These are phyloP conservation scores for Beauveria sp. DNA, from an alignment of 2,329 filamentous ascomycete species.

Conservation along the genomic window DNA sequence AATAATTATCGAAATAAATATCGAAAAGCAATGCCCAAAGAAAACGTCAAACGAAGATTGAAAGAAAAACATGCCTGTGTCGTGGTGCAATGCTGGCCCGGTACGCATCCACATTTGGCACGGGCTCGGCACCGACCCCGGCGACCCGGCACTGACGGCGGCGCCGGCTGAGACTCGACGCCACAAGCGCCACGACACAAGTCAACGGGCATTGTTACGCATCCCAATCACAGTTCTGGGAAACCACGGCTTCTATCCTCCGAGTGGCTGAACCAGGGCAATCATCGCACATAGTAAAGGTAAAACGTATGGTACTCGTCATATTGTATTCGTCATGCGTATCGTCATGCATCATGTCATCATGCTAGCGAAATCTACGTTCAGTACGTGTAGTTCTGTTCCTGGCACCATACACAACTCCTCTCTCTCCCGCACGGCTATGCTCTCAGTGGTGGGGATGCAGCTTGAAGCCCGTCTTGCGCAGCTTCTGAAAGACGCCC, in stretches of 20 bases:
- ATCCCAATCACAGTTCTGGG: neutral
- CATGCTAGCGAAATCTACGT: neutral
- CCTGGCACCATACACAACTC: too few relatives aligned
- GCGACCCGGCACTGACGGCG: neutral
- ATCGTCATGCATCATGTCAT: neutral
- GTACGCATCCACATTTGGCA: too few relatives aligned
- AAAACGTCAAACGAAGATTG: too few relatives aligned
- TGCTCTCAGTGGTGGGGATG: neutral
- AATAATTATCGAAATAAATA: too few relatives aligned
- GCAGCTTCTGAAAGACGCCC: conserved; percentile 26
- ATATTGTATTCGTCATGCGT: neutral
- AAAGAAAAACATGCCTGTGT: too few relatives aligned
- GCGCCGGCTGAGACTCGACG: neutral
- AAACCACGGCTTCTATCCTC: neutral
- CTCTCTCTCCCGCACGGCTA: too few relatives aligned
- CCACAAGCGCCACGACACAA: neutral
- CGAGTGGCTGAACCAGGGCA: neutral
- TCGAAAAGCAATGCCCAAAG: too few relatives aligned
- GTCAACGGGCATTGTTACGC: neutral
- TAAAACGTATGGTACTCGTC: neutral
- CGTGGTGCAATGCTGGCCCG: too few relatives aligned
- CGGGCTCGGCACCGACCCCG: neutral
- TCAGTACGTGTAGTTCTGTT: too few relatives aligned
- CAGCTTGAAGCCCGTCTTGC: conserved; percentile 24
- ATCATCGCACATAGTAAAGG: neutral